These are phyloP conservation scores for Leccinum rimulosum DNA, from an alignment of 768 basidiomycete genomes.

Conservation along the genomic window DNA sequence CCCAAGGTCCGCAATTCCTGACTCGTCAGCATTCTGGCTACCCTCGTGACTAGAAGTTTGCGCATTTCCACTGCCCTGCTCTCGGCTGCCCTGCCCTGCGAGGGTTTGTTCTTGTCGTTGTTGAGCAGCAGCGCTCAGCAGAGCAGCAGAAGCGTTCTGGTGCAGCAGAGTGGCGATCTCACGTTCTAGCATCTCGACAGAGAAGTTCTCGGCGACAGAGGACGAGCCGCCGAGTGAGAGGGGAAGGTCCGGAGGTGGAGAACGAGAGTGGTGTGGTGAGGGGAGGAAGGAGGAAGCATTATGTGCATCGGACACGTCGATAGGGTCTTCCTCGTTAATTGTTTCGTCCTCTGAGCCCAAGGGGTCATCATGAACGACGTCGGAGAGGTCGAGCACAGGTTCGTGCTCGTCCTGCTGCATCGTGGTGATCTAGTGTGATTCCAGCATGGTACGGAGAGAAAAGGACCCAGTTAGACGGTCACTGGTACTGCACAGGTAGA, in stretches of 20 bases:
- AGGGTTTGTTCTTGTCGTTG: conserved; percentile 53
- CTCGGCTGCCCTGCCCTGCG: conserved; percentile 36
- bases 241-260: conserved; percentile 27
- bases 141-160: conserved; percentile 68
- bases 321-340: conserved; percentile 28
- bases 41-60: conserved; percentile 13
- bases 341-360: conserved; percentile 55
- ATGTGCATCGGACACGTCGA: conserved; percentile 31
- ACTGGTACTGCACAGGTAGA: neutral
- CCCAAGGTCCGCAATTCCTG: conserved; percentile 39
- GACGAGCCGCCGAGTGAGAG: conserved; percentile 40
- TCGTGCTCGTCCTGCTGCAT: conserved; percentile 58
- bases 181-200: conserved; percentile 73
- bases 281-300: conserved; percentile 29
- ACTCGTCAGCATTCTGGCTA: conserved; percentile 15
- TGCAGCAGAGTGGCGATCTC: conserved; percentile 74
- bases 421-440: conserved; percentile 15
- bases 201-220: conserved; percentile 48
- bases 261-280: conserved; percentile 15
- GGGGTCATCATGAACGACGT: conserved; percentile 81
- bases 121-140: conserved; percentile 64
- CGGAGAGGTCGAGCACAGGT: conserved; percentile 70
- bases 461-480: neutral
- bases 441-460: neutral
- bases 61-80: conserved; percentile 19